Percentiles rank a stretch among this genome's conserved stretches.
phyloP scores from a whole-genome alignment of 2,329 filamentous ascomycete genomes.

The Fusarium sp. region DNA sequence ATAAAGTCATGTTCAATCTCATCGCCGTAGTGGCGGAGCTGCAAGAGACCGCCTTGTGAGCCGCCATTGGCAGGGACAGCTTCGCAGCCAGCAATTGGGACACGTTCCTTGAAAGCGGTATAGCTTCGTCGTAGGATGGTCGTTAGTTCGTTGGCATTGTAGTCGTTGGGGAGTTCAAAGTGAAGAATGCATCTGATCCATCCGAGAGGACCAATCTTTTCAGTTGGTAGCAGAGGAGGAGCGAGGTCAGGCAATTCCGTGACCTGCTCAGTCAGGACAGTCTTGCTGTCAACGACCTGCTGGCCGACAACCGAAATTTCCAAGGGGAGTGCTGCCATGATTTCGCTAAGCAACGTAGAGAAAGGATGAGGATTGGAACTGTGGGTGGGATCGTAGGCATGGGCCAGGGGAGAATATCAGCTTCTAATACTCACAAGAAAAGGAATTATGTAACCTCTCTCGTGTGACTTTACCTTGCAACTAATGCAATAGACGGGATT shows the following conservation, averaged over 20 bases:
- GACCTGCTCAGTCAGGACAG: not conserved
- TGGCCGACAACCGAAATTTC: conserved; percentile 5
- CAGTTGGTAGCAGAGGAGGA: conserved; percentile 16
- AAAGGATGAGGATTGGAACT: not conserved
- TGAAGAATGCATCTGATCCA: conserved; percentile 16
- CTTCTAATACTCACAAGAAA: conserved; percentile 24
- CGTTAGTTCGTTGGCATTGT: not conserved
- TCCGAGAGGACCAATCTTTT: conserved; percentile 21
- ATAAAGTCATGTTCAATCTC: conserved; percentile 22
- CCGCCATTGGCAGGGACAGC: conserved; percentile 3
- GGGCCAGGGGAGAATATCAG: not conserved
- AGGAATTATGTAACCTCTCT: not conserved
- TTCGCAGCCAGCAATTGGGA: conserved; percentile 17
- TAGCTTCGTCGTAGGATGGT: not conserved
- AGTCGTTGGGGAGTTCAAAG: conserved; percentile 10
- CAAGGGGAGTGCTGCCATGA: conserved; percentile 9
- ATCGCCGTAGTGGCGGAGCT: conserved; percentile 19
- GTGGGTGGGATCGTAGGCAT: not conserved
- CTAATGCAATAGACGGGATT: not conserved
- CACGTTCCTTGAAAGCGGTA: conserved; percentile 5
- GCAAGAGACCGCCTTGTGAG: conserved; percentile 1
- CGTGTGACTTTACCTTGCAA: not conserved
- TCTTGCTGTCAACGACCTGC: conserved; percentile 1
- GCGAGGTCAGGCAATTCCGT: conserved; percentile 14
- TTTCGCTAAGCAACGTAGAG: not conserved